These are phyloP conservation scores for Amyloporia xantha DNA, from an alignment of 768 basidiomycete genomes.

Conservation along the genomic window DNA sequence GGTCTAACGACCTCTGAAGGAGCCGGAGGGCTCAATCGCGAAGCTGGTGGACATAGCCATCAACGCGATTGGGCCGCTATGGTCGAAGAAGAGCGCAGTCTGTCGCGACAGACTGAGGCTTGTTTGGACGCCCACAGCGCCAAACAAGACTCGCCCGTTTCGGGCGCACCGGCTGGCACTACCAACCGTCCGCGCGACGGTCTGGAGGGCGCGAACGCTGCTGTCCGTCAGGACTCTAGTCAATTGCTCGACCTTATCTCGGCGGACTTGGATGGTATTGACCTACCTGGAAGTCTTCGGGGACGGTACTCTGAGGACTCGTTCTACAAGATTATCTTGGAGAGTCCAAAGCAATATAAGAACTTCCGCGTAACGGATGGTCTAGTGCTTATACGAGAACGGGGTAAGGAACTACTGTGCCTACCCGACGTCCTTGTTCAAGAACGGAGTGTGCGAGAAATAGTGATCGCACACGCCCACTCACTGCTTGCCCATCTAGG, in stretches of 20 bases:
- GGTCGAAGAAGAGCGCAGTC: neutral
- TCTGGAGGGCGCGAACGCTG: neutral
- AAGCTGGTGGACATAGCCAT: no score
- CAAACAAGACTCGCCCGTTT: neutral
- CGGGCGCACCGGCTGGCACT: neutral
- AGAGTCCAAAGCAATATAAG: constrained; percentile 16
- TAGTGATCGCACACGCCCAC: constrained; percentile 30
- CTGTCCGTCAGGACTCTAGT: neutral
- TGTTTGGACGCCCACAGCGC: neutral
- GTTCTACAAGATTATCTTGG: constrained; percentile 24
- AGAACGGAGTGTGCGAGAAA: constrained; percentile 20
- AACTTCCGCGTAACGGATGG: constrained; percentile 23
- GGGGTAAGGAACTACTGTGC: constrained; percentile 14
- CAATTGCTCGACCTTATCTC: neutral
- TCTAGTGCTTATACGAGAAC: constrained; percentile 13
- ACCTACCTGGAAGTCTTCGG: constrained; percentile 9
- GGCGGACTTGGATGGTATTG: neutral
- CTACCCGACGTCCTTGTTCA: constrained; percentile 23
- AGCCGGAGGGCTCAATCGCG: neutral
- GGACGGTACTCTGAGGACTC: constrained; percentile 22
- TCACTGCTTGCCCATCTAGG: constrained; percentile 34
- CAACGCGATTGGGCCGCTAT: neutral
- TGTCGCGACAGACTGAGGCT: neutral
- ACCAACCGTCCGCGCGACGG: neutral
- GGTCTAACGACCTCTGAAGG: neutral